A percentile compares a stretch with the other conserved stretches of the same genome.
Evolutionary conservation across 1,284 basidiomycete species (phyloP).

Genomic region (Lignosus rhinocerotis): DNA sequence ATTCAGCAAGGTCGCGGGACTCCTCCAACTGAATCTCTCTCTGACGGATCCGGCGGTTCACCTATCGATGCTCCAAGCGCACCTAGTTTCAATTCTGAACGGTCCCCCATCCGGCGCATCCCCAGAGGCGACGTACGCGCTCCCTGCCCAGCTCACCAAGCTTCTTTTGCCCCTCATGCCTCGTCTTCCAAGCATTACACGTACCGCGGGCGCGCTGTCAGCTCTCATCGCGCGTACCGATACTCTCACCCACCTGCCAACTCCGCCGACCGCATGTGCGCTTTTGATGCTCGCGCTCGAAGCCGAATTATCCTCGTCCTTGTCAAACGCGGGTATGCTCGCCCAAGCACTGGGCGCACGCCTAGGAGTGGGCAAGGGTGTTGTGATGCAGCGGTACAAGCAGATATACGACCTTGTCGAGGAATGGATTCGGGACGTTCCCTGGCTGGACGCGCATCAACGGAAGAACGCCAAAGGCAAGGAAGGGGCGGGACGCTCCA

Average conservation of each 20-base stretch:
- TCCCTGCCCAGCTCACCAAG: conserved; percentile 41
- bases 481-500: conserved; percentile 46
- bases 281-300: conserved; percentile 72
- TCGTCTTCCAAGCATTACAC: conserved; percentile 46
- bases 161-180: conserved; percentile 40
- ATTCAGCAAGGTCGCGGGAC: conserved; percentile 52
- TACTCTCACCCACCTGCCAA: conserved; percentile 40
- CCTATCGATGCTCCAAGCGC: conserved; percentile 46
- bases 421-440: conserved; percentile 60
- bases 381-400: conserved; percentile 70
- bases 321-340: conserved; percentile 56
- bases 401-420: conserved; percentile 58
- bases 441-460: conserved; percentile 57
- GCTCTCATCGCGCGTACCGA: conserved; percentile 47
- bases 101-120: conserved; percentile 20
- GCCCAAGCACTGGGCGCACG: conserved; percentile 53
- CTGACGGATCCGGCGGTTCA: conserved; percentile 45
- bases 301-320: conserved; percentile 54
- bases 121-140: conserved; percentile 20
- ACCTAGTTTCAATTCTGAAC: conserved; percentile 42
- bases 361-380: conserved; percentile 48
- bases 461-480: conserved; percentile 32
- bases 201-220: conserved; percentile 58
- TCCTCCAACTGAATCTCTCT: conserved; percentile 47
- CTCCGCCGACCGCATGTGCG: conserved; percentile 62